A percentile compares a stretch with the other conserved stretches of the same genome.
phyloP scores from a whole-genome alignment of 2,329 filamentous ascomycete genomes.

The Akanthomyces dipterigenus region DNA sequence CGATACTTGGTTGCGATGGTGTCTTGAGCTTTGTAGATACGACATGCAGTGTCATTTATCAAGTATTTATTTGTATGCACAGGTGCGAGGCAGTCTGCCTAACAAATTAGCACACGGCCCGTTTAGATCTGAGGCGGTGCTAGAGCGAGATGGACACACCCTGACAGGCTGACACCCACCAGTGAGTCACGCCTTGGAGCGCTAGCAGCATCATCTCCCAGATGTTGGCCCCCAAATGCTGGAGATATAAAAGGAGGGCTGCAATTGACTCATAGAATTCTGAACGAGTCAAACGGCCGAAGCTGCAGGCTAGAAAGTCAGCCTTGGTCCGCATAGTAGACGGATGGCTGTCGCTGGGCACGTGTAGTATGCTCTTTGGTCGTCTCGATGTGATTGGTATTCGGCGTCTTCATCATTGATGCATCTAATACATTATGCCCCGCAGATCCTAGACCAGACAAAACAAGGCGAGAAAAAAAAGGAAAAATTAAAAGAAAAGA shows the following conservation, averaged over 20 bases:
- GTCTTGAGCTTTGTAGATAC: not conserved
- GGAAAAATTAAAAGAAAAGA: not conserved
- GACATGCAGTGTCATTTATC: not conserved
- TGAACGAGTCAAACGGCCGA: not conserved
- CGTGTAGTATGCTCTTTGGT: no score
- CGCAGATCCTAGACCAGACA: not conserved
- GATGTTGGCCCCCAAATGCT: not conserved
- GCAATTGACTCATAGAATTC: not conserved
- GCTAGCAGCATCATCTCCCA: not conserved
- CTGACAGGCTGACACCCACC: not conserved
- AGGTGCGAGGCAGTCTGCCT: not conserved
- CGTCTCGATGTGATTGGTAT: no score
- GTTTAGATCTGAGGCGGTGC: not conserved
- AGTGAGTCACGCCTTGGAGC: constrained; percentile 6
- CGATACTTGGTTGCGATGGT: not conserved
- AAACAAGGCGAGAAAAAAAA: not conserved
- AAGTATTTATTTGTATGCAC: not conserved
- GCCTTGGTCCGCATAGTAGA: no score
- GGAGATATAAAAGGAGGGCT: not conserved
- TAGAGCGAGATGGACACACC: not conserved
- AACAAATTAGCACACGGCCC: not conserved
- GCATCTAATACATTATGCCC: not conserved
- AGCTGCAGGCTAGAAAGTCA: no score
- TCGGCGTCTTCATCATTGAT: not conserved
- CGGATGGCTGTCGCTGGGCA: no score